phyloP scores from a whole-genome alignment of 2,329 filamentous ascomycete species.

The Hypoxylon sp. region DNA sequence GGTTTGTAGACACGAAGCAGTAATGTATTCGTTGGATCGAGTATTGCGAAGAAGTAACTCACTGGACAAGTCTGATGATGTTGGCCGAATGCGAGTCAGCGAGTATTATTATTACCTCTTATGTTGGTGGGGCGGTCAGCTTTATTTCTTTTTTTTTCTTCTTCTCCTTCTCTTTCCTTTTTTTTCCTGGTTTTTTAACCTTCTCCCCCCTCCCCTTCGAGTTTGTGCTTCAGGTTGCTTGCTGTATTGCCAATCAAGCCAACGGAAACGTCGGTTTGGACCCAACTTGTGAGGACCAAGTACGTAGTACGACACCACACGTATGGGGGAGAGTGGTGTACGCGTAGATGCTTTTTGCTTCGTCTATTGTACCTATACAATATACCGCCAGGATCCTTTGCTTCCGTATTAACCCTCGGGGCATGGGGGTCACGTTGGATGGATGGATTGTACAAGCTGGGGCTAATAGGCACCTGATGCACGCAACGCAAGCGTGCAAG shows the following conservation, averaged over 20 bases:
- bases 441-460: conserved; percentile 49
- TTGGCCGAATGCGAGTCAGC: conserved; percentile 38
- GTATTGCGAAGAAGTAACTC: conserved; percentile 24
- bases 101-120: conserved; percentile 35
- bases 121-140: conserved; percentile 45
- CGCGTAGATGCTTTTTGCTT: conserved; percentile 37
- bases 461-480: conserved; percentile 52
- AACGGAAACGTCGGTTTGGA: conserved; percentile 36
- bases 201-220: conserved; percentile 30
- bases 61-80: conserved; percentile 31
- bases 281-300: conserved; percentile 39
- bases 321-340: conserved; percentile 35
- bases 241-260: conserved; percentile 40
- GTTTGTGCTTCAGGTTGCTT: conserved; percentile 43
- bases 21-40: conserved; percentile 38
- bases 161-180: conserved; percentile 14
- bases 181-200: conserved; percentile 16
- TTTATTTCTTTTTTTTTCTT: conserved; percentile 34
- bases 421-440: conserved; percentile 47
- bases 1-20: conserved; percentile 34
- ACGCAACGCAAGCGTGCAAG: conserved; percentile 53
- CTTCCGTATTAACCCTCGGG: conserved; percentile 41
- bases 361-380: conserved; percentile 41
- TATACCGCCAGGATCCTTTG: conserved; percentile 34
- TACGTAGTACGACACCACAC: conserved; percentile 43